Conservation (phyloP, 1,139 yeast species). For the Arxiozyma bovina region DNA sequence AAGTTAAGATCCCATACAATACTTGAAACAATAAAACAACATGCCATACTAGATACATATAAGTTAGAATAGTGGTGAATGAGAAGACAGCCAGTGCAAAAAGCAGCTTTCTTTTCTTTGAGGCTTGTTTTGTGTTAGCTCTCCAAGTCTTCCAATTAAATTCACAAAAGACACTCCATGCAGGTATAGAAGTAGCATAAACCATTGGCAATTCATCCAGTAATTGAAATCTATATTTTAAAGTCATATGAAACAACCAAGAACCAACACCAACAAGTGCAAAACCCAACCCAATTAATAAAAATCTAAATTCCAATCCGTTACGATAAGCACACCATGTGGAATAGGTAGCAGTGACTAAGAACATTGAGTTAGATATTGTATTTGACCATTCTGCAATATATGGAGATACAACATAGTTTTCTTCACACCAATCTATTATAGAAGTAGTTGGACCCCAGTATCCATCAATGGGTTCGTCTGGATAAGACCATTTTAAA, state of each 20-base stretch:
- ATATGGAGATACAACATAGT: constrained; percentile 75
- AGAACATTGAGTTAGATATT: constrained; percentile 59
- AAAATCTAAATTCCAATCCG: constrained; percentile 58
- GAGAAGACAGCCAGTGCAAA: constrained; percentile 39
- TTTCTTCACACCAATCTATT: constrained; percentile 96
- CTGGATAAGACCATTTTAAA: constrained; percentile 31
- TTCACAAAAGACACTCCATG: constrained; percentile 71
- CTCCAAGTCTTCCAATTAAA: constrained; percentile 9
- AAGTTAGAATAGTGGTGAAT: constrained; percentile 48
- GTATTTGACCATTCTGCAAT: constrained; percentile 88
- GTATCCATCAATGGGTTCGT: constrained; percentile 28
- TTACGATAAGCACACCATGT: constrained; percentile 52
- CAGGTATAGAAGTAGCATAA: constrained; percentile 91
- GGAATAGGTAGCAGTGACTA: constrained; percentile 59
- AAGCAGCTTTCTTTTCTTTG: constrained; percentile 16
- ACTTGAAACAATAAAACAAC: constrained; percentile 86
- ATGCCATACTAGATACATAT: constrained; percentile 57
- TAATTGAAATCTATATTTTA: constrained; percentile 77
- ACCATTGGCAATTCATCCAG: constrained; percentile 97
- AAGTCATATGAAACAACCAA: constrained; percentile 95
- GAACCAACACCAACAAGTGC: constrained; percentile 84
- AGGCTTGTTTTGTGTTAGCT: constrained; percentile 32
- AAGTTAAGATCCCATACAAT: constrained; percentile 50
- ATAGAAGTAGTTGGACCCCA: constrained; percentile 45
- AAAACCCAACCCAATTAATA: constrained; percentile 68